Evolutionary conservation across 768 basidiomycete species (phyloP).

Genomic region (Leucosporidium yakuticum): DNA sequence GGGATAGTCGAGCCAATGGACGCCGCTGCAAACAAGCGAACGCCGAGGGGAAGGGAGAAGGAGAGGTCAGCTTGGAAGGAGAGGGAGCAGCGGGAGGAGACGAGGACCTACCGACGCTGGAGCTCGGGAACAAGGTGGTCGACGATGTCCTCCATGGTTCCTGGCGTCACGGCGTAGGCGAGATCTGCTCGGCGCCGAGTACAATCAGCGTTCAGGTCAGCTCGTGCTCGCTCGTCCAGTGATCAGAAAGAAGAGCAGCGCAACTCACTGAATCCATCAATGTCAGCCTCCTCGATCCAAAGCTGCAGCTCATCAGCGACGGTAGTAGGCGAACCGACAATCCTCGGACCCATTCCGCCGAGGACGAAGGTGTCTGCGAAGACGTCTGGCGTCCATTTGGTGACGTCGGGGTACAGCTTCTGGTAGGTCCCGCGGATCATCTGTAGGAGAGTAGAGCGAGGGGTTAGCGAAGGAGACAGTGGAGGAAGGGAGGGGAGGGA

Average conservation of each 20-base stretch:
- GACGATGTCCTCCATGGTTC: conserved; percentile 12
- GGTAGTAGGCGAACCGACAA: background rate
- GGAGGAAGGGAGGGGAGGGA: background rate
- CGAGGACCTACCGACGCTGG: conserved; percentile 1
- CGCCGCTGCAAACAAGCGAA: background rate
- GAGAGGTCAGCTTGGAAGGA: background rate
- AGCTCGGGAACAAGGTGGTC: conserved; percentile 15
- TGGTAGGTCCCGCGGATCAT: too few species aligned
- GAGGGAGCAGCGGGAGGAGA: too few species aligned
- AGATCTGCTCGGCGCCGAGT: background rate
- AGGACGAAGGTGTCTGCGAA: too few species aligned
- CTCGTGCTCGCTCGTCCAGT: too few species aligned
- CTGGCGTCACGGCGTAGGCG: background rate
- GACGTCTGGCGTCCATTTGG: background rate
- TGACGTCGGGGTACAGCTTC: background rate
- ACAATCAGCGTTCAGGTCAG: background rate
- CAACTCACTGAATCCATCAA: conserved; percentile 7
- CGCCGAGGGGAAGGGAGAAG: too few species aligned
- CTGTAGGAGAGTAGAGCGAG: too few species aligned
- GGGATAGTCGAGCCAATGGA: conserved; percentile 18
- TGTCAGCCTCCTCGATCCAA: background rate
- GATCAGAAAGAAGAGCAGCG: background rate
- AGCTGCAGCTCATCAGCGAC: conserved; percentile 1
- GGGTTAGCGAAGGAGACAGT: background rate
- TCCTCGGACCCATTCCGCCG: conserved; percentile 1